A percentile compares a stretch with the other conserved stretches of the same genome.
Evolutionary conservation across 2,329 filamentous ascomycete genomes (phyloP).

Genomic region (Sclerotinia glacialis): DNA sequence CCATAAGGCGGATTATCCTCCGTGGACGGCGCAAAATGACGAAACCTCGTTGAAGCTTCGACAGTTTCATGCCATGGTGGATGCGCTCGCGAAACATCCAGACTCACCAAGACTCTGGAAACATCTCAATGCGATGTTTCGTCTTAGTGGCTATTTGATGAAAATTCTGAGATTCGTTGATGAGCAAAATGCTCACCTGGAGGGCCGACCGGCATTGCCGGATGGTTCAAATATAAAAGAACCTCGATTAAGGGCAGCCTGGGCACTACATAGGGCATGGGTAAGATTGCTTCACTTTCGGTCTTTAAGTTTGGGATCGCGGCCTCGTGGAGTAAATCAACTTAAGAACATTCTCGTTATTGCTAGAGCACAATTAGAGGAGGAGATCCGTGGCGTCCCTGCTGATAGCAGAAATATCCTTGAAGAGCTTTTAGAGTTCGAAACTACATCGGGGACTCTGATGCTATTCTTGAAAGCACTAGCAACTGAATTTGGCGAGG

Average conservation of each 20-base stretch:
- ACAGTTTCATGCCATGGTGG: slow-evolving; percentile 1
- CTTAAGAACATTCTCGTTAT: slow-evolving; percentile 17
- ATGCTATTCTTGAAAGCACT: slow-evolving; percentile 2
- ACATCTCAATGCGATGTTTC: slow-evolving; percentile 13
- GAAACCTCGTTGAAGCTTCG: not conserved
- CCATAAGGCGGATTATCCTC: slow-evolving; percentile 15
- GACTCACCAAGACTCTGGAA: not conserved
- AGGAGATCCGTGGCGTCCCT: slow-evolving; percentile 14
- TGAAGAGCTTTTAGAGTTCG: not conserved
- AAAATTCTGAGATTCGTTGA: slow-evolving; percentile 17
- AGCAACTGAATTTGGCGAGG: slow-evolving; percentile 4
- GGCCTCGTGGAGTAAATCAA: slow-evolving; percentile 9
- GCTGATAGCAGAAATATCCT: not conserved
- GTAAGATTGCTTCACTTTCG: slow-evolving; percentile 27
- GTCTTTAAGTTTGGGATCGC: slow-evolving; percentile 16
- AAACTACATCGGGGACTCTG: not conserved
- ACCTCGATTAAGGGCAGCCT: slow-evolving; percentile 15
- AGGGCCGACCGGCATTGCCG: slow-evolving; percentile 1
- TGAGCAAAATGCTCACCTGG: slow-evolving; percentile 1
- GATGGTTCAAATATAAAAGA: slow-evolving; percentile 20
- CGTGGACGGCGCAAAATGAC: not conserved
- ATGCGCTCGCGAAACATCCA: not conserved
- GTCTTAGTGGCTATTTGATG: slow-evolving; percentile 5
- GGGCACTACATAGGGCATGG: slow-evolving; percentile 26
- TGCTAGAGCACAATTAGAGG: slow-evolving; percentile 10